Conservation (phyloP, 1,284 basidiomycete genomes). For the Irpex lacteus region DNA sequence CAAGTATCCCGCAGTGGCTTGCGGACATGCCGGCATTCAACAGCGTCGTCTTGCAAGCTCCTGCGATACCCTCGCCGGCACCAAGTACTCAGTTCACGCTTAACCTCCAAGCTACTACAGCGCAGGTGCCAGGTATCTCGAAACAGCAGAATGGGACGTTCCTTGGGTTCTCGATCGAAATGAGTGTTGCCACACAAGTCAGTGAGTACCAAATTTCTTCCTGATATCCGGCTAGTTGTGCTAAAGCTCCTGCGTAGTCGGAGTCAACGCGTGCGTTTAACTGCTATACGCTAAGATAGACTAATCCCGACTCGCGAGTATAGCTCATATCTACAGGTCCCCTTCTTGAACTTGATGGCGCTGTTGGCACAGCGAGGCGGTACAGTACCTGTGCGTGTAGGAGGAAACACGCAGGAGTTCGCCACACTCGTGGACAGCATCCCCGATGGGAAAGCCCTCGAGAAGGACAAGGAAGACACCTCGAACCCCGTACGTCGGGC, state of each 20-base stretch:
- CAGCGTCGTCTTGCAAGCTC: conserved; percentile 18
- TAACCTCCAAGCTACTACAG: conserved; percentile 20
- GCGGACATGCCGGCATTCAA: conserved; percentile 21
- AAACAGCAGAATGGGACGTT: conserved; percentile 60
- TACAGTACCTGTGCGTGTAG: conserved; percentile 56
- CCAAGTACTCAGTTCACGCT: conserved; percentile 26
- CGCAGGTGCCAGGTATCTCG: conserved; percentile 36
- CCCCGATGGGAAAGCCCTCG: conserved; percentile 42
- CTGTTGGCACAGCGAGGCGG: conserved; percentile 59
- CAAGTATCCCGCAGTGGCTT: conserved; percentile 8
- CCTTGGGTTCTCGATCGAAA: conserved; percentile 70
- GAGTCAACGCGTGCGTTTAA: conserved; percentile 9
- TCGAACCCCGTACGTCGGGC: conserved; percentile 41
- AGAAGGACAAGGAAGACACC: conserved; percentile 41
- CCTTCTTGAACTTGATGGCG: conserved; percentile 72
- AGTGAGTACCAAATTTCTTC: conserved; percentile 41
- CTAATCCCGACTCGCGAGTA: too few species aligned
- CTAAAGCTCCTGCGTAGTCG: conserved; percentile 8
- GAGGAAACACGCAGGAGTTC: conserved; percentile 74
- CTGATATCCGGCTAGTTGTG: background rate
- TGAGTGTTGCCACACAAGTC: conserved; percentile 65
- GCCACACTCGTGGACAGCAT: conserved; percentile 49
- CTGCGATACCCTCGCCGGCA: conserved; percentile 20
- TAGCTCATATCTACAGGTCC: conserved; percentile 50
- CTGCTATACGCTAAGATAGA: conserved; percentile 5